Evolutionary conservation across 768 basidiomycete genomes (phyloP).

Genomic region (Floccularia luteovirens): DNA sequence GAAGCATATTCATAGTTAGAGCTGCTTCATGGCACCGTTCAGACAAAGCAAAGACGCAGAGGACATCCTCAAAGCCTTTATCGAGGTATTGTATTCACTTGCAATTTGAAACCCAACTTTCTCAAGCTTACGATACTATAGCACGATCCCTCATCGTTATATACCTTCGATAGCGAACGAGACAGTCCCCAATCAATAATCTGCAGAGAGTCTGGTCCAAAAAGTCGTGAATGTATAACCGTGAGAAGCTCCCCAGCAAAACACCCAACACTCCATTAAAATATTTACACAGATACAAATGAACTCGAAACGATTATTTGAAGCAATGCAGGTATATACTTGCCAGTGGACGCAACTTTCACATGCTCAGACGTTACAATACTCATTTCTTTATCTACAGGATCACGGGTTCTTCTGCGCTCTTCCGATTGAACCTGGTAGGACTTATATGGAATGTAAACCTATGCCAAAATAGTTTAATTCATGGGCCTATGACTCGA

Average conservation of each 20-base stretch:
- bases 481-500: too few relatives aligned
- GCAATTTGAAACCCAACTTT: too few relatives aligned
- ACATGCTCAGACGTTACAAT: not conserved
- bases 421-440: slow-evolving; percentile 55
- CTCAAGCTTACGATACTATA: slow-evolving; percentile 14
- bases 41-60: slow-evolving; percentile 8
- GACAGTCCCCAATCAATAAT: slow-evolving; percentile 50
- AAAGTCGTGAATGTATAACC: slow-evolving; percentile 44
- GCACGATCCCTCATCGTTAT: slow-evolving; percentile 41
- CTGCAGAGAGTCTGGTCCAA: slow-evolving; percentile 39
- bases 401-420: slow-evolving; percentile 63
- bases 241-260: slow-evolving; percentile 22
- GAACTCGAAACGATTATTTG: slow-evolving; percentile 55
- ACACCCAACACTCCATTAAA: not conserved
- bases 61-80: slow-evolving; percentile 29
- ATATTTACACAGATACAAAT: slow-evolving; percentile 41
- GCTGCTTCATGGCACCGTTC: not conserved
- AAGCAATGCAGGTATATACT: slow-evolving; percentile 76
- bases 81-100: slow-evolving; percentile 30
- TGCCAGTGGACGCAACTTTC: slow-evolving; percentile 7
- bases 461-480: slow-evolving; percentile 47
- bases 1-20: too few relatives aligned
- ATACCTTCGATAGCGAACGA: slow-evolving; percentile 58
- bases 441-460: slow-evolving; percentile 64
- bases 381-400: slow-evolving; percentile 21